phyloP scores from a whole-genome alignment of 140 eudicot genomes.

The Bidens hawaiensis region DNA sequence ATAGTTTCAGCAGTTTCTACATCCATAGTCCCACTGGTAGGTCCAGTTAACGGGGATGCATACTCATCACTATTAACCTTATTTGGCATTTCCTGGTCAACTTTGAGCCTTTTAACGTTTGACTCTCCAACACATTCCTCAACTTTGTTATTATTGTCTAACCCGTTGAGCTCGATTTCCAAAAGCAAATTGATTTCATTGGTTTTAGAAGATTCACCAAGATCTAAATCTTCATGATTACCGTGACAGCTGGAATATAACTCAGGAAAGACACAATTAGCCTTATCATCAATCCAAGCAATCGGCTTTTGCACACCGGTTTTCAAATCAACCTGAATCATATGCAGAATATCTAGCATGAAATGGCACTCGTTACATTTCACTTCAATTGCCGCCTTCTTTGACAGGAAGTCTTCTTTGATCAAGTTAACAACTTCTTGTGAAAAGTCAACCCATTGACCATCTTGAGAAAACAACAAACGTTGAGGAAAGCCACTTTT shows the following conservation, averaged over 20 bases:
- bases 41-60: constrained; percentile 13
- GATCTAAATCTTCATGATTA: constrained; percentile 33
- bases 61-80: constrained; percentile 28
- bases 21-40: constrained; percentile 27
- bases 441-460: constrained; percentile 74
- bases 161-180: constrained; percentile 56
- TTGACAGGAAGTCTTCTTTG: constrained; percentile 51
- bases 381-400: constrained; percentile 55
- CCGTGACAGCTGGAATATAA: constrained; percentile 18
- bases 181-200: constrained; percentile 57
- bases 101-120: constrained; percentile 29
- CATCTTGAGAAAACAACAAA: constrained; percentile 59
- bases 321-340: constrained; percentile 60
- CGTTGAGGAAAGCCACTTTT: constrained; percentile 63
- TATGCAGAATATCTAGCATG: constrained; percentile 55
- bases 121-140: constrained; percentile 67
- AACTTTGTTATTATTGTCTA: constrained; percentile 15
- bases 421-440: constrained; percentile 36
- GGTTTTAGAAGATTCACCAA: constrained; percentile 23
- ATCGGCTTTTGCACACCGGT: constrained; percentile 64
- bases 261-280: constrained; percentile 70
- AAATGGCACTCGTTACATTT: constrained; percentile 33
- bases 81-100: constrained; percentile 24
- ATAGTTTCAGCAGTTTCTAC: constrained; percentile 39
- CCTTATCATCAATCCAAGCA: constrained; percentile 88